Evolutionary conservation across 176 grass and related monocot genomes (phyloP).

Genomic region (Avena atlantica): DNA sequence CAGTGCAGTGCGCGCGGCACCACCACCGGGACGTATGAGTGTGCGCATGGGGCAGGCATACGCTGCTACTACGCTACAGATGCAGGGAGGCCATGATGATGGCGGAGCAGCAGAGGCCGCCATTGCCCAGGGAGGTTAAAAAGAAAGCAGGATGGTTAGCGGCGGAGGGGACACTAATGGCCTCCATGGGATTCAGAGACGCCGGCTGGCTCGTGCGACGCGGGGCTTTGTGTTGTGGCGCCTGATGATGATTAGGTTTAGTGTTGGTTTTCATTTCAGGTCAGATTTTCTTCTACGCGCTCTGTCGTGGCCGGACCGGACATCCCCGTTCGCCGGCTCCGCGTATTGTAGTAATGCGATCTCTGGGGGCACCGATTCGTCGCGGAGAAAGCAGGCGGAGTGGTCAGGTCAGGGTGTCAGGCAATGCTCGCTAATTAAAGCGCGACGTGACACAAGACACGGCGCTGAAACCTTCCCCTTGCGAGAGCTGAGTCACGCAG

Average conservation of each 20-base stretch:
- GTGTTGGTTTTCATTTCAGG: slow-evolving; percentile 38
- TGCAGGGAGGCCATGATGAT: background rate
- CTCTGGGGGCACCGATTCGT: slow-evolving; percentile 35
- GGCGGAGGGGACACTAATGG: slow-evolving; percentile 34
- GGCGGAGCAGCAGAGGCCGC: background rate
- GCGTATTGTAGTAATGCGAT: slow-evolving; percentile 40
- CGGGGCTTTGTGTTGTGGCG: background rate
- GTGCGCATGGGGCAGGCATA: background rate
- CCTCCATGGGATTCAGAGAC: slow-evolving; percentile 26
- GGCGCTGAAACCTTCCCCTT: background rate
- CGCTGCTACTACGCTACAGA: background rate
- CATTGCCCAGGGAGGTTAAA: background rate
- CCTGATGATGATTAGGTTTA: slow-evolving; percentile 20
- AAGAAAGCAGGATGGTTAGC: slow-evolving; percentile 37
- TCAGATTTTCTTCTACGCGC: no score
- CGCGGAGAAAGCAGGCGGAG: slow-evolving; percentile 12
- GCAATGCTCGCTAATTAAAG: background rate
- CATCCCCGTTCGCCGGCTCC: slow-evolving; percentile 22
- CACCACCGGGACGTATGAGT: background rate
- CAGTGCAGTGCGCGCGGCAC: slow-evolving; percentile 14
- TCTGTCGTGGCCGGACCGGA: slow-evolving; percentile 43
- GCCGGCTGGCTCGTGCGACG: slow-evolving; percentile 1
- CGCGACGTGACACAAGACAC: slow-evolving; percentile 20
- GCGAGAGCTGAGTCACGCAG: background rate
- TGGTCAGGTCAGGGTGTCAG: slow-evolving; percentile 33